These are phyloP conservation scores for Colletotrichum liaoningense DNA, from an alignment of 2,329 filamentous ascomycete species.

Conservation along the genomic window DNA sequence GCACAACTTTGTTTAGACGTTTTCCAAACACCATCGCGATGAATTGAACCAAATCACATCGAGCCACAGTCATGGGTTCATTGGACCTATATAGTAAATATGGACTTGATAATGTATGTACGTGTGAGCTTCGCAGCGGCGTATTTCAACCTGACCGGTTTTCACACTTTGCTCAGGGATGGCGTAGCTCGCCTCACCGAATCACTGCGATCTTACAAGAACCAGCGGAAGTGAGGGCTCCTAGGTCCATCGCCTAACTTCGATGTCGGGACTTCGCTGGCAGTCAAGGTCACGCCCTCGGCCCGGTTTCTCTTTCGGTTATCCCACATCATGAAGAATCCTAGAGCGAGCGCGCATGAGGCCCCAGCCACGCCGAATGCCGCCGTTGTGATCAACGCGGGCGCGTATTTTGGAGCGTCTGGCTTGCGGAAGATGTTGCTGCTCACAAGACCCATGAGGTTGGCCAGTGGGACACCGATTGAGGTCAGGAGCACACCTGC, in stretches of 20 bases:
- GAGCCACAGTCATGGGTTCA: not conserved
- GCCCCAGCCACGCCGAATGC: slow-evolving; percentile 72
- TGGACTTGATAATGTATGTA: too few species aligned
- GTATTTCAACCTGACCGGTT: too few species aligned
- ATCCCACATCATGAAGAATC: slow-evolving; percentile 63
- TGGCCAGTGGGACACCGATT: slow-evolving; percentile 79
- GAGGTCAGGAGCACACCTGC: slow-evolving; percentile 47
- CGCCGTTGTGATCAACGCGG: slow-evolving; percentile 73
- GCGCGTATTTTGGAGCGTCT: slow-evolving; percentile 75
- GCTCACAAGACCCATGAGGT: slow-evolving; percentile 79
- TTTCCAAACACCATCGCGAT: too few species aligned
- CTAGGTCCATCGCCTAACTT: slow-evolving; percentile 60
- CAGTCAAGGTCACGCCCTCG: slow-evolving; percentile 61
- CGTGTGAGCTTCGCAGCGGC: too few species aligned
- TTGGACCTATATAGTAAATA: too few species aligned
- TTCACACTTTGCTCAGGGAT: too few species aligned
- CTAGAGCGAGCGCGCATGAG: slow-evolving; percentile 39
- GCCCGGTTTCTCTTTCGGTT: slow-evolving; percentile 64
- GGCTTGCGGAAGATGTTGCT: slow-evolving; percentile 76
- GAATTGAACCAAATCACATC: not conserved
- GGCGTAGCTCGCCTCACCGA: too few species aligned
- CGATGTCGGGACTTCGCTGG: slow-evolving; percentile 61
- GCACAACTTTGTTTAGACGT: not conserved
- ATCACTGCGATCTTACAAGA: slow-evolving; percentile 43
- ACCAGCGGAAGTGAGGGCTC: slow-evolving; percentile 63